Percentiles rank a stretch among this genome's conserved stretches.
Evolutionary conservation across 345 rosid genomes (phyloP).

Genomic region (Dovyalis caffra): DNA sequence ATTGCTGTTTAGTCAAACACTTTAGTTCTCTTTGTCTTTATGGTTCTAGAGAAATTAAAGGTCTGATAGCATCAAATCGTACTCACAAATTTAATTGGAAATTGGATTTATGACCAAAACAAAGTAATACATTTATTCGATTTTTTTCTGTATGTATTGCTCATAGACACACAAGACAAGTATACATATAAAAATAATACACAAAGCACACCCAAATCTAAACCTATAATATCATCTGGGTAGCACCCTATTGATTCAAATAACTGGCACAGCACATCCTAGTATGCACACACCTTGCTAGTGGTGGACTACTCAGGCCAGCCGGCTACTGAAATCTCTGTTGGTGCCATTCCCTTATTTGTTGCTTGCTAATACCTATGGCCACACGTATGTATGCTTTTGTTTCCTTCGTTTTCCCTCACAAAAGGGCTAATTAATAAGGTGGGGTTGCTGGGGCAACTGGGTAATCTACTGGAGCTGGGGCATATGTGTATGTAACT

Average conservation of each 20-base stretch:
- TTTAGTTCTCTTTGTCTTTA: too few species aligned
- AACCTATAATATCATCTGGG: neutral
- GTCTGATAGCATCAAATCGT: too few species aligned
- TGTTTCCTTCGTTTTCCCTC: neutral
- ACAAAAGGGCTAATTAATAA: neutral
- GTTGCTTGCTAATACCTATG: neutral
- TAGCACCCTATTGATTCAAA: neutral
- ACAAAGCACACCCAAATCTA: neutral
- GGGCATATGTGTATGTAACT: constrained; percentile 6
- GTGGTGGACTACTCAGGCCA: neutral
- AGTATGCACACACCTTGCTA: neutral
- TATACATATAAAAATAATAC: neutral
- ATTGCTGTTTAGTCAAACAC: too few species aligned
- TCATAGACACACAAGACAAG: too few species aligned
- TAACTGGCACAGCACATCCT: neutral
- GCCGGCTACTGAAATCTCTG: neutral
- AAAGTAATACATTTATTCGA: too few species aligned
- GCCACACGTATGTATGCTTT: neutral
- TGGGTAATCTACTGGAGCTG: neutral
- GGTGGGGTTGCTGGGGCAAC: constrained; percentile 34
- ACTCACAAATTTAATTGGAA: too few species aligned
- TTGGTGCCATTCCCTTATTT: neutral
- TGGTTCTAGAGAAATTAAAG: too few species aligned
- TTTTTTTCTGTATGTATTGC: too few species aligned
- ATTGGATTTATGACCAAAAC: too few species aligned